These are phyloP conservation scores for Pulveroboletus ravenelii DNA, from an alignment of 768 basidiomycete species.

Conservation along the genomic window DNA sequence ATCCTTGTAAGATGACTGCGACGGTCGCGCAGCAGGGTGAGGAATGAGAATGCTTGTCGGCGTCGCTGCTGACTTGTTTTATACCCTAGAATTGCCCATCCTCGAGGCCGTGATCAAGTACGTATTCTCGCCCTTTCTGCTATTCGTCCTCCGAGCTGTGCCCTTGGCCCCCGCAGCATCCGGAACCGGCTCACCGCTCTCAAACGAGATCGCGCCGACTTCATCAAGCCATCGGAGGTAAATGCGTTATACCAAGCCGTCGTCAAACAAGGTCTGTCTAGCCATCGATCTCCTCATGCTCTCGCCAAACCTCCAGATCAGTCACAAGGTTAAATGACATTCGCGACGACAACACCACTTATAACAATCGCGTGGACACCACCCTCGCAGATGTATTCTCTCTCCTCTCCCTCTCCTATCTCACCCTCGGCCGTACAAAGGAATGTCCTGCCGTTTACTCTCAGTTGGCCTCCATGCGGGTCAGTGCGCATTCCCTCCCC, in stretches of 20 bases:
- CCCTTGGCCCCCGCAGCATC: conserved; percentile 52
- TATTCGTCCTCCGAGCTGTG: conserved; percentile 5
- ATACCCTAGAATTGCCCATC: conserved; percentile 75
- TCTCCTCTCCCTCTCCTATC: conserved; percentile 92
- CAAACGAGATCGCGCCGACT: conserved; percentile 89
- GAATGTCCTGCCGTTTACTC: conserved; percentile 95
- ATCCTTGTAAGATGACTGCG: conserved; percentile 45
- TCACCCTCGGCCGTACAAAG: conserved; percentile 93
- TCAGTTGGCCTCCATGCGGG: conserved; percentile 93
- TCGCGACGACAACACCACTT: conserved; percentile 67
- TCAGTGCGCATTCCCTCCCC: conserved; percentile 43
- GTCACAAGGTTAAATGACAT: conserved; percentile 92
- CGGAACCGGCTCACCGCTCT: conserved; percentile 91
- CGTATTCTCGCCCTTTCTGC: conserved; percentile 15
- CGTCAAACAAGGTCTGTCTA: conserved; percentile 79
- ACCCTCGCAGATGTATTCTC: conserved; percentile 95
- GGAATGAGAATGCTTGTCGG: not conserved
- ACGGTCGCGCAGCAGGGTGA: conserved; percentile 79
- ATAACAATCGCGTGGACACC: conserved; percentile 90
- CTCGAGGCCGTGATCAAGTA: conserved; percentile 93
- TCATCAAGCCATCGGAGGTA: conserved; percentile 91
- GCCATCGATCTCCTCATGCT: not conserved
- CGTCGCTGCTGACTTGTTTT: conserved; percentile 11
- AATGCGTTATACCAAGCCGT: conserved; percentile 88
- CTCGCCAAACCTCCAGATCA: conserved; percentile 24